Evolutionary conservation across 805 yeast genomes (phyloP), one percentile per base, ranked within the genome.

Genomic region (Ogataea pignaliae): DNA sequence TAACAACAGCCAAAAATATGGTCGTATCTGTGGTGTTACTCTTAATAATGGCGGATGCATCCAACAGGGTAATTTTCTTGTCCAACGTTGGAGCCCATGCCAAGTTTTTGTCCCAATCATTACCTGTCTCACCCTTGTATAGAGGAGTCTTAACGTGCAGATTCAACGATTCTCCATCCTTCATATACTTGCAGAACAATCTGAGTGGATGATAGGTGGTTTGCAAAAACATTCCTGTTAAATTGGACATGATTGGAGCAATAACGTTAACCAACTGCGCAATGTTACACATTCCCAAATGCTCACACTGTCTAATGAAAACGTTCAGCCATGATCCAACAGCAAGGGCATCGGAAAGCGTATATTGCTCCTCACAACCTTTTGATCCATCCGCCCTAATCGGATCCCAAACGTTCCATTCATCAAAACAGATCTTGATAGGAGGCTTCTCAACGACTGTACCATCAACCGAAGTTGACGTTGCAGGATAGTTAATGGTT

Each of bases 321-420:
- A 64, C 60, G 35, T 64, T 64, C 31, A 62, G 48, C 69, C 69
- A 64, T 9, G 59, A 52, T 12, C 64, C 65, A 29, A 64, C 64
- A 3, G 68, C 68, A 16, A 64, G 38, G 4, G 68, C 64, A 48
- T 64, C 69, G 16, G 63, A 43, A 13, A 64, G 50, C 15, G 55
- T 55, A 39, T 64, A 64, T 34, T 53, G 47, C 39, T 61, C 65
- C 47, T 63, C 69, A 28, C 61, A 65, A 11, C 68, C 69, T n/a
- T 46, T 34, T 11, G 50, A 34, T 11, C 63, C 66, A 34, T 52
- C 63, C 13, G 65, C 65, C 49, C 63, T 50, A 17, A 42, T 39
- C 6, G 65, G 61, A 45, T 64, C 68, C 69, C 69, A 64, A 16
- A 64, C 68, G 36, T 64, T 64, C 69, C 69, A 64, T 47, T 64